Evolutionary conservation across 2,329 filamentous ascomycete species (phyloP).

Genomic region (Aspergillus pseudoviridinutans): DNA sequence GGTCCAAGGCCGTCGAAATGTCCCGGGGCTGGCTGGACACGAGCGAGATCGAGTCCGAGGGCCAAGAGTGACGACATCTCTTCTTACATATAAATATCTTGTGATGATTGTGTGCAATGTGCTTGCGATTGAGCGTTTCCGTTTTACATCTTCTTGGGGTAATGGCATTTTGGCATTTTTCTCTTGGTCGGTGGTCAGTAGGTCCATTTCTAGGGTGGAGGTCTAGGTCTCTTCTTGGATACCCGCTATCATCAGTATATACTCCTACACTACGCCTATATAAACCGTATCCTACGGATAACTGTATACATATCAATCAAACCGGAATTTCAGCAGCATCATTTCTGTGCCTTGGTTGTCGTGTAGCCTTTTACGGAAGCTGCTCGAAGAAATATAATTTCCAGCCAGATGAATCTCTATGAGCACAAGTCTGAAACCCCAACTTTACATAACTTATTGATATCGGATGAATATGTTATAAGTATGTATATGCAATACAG

Average conservation of each 20-base stretch:
- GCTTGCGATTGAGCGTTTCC: conserved; percentile 10
- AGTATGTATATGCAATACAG: conserved; percentile 17
- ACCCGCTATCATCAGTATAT: conserved; percentile 7
- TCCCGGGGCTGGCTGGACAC: conserved; percentile 62
- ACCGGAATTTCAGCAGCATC: background rate
- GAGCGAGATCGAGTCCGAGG: conserved; percentile 23
- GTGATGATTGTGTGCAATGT: background rate
- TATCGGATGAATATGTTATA: conserved; percentile 4
- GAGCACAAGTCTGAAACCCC: background rate
- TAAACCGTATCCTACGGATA: conserved; percentile 49
- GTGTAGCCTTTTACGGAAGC: background rate
- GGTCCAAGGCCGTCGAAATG: conserved; percentile 77
- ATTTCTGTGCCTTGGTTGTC: background rate
- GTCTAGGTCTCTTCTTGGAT: conserved; percentile 9
- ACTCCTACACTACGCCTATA: background rate
- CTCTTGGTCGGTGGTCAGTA: background rate
- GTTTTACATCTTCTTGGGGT: conserved; percentile 5
- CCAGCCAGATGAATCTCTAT: background rate
- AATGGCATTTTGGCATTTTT: background rate
- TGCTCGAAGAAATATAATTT: background rate
- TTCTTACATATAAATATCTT: conserved; percentile 2
- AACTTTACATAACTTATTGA: background rate
- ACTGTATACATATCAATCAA: background rate
- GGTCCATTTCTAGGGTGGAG: conserved; percentile 9
- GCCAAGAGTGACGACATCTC: conserved; percentile 12